Base-by-base conservation (phyloP, 148 eudicot species). In the Rheum nobile region DNA sequence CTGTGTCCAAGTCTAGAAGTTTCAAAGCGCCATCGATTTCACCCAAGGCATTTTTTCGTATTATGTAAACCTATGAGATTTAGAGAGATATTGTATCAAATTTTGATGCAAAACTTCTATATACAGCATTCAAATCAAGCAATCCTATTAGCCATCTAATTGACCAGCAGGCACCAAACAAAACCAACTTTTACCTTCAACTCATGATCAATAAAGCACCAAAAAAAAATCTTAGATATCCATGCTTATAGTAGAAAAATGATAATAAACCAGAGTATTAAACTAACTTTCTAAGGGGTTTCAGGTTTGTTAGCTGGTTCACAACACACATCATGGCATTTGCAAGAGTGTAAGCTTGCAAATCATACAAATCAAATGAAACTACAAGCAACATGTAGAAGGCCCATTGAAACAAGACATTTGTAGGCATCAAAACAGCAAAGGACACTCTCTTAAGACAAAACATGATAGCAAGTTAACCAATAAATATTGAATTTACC, bases 61-160 rank as follows among this genome's bases (percentile, higher is more conserved):
- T 71, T 8, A 91, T 84, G 78, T 86, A 82, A 29, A 91, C 86
- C 97, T 91, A 76, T 1, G 72, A 67, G 75, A 46, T 38, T 14
- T 28, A 37, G 28, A 0, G n/a, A 77, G 47, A 74, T 34, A 67
- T 41, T 67, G 46, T 8, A 37, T 70, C 22, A 71, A 34, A 74
- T 68, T 74, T 50, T 6, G 57, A 50, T 50, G 26, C 57, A 50
- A 50, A n/a, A n/a, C 47, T 43, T 13, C 12, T 10, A 12, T 12
- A 43, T 11, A 12, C 16, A 11, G 47, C 2, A 43, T 16, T 47
- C n/a, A 47, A 1, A 43, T 43, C 1, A 43, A 12, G 16, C 3
- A 43, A 43, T 43, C 14, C 46, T 43, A 43, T 43, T 43, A 43
- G 2, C 46, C 16, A 10, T 42, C 46, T 10, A n/a, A 42, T 12